phyloP scores from a whole-genome alignment of 2,329 filamentous ascomycete genomes.

The Epichloe coenophiala region DNA sequence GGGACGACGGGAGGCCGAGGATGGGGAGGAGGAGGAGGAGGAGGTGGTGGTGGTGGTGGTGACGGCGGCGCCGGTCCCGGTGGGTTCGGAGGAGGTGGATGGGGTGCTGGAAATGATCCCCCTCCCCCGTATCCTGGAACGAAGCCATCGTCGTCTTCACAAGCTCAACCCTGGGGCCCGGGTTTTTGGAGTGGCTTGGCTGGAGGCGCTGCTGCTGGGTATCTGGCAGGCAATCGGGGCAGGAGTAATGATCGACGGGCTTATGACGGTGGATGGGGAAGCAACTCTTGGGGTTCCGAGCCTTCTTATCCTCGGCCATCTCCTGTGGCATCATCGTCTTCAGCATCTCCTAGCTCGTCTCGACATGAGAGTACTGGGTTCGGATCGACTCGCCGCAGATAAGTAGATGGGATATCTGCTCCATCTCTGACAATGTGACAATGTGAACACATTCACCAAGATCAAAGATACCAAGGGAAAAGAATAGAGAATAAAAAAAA shows the following conservation, averaged over 20 bases:
- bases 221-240: slow-evolving; percentile 43
- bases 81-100: slow-evolving; percentile 20
- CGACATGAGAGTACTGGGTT: slow-evolving; percentile 60
- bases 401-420: background rate
- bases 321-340: slow-evolving; percentile 18
- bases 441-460: too few species aligned
- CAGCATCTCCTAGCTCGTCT: slow-evolving; percentile 25
- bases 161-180: slow-evolving; percentile 46
- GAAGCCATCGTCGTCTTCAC: slow-evolving; percentile 17
- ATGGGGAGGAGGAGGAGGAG: slow-evolving; percentile 19
- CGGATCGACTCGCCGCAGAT: slow-evolving; percentile 52
- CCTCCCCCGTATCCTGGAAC: slow-evolving; percentile 33
- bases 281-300: slow-evolving; percentile 12
- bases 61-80: background rate
- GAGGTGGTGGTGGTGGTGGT: slow-evolving; percentile 13
- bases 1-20: slow-evolving; percentile 16
- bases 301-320: slow-evolving; percentile 12
- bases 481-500: too few species aligned
- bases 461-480: background rate
- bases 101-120: slow-evolving; percentile 33
- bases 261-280: slow-evolving; percentile 15
- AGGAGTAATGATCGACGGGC: slow-evolving; percentile 17
- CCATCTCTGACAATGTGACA: too few species aligned
- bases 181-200: slow-evolving; percentile 64
- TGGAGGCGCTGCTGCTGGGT: slow-evolving; percentile 55